Conservation (phyloP, 208 protist species). For the Leishmania amazonensis region DNA sequence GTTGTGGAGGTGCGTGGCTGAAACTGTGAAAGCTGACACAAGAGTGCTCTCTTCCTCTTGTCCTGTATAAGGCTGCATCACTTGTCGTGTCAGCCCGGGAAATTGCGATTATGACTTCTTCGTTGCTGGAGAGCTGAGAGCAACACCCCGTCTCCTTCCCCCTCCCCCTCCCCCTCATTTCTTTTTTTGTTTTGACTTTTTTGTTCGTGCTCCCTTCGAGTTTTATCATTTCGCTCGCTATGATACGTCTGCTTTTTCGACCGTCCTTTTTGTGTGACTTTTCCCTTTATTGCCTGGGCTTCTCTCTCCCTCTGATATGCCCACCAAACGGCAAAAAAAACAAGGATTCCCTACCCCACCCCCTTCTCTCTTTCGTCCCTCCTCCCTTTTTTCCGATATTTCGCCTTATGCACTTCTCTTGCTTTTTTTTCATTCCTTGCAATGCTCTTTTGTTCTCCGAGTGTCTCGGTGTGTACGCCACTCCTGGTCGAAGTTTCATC, state of each 20-base stretch:
- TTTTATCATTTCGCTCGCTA: background rate
- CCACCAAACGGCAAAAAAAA: background rate
- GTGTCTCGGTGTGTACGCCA: background rate
- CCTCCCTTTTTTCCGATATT: background rate
- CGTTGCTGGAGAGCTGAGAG: background rate
- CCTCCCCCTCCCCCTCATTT: background rate
- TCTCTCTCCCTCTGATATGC: background rate
- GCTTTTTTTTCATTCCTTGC: background rate
- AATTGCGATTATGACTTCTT: background rate
- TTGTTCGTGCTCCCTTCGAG: background rate
- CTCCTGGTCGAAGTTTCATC: background rate
- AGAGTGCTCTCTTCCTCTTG: background rate
- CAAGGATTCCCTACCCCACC: background rate
- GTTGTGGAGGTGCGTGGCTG: background rate
- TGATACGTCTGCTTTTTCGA: background rate
- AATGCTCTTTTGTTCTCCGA: background rate
- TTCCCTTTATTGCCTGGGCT: background rate
- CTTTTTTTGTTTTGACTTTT: background rate
- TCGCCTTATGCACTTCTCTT: background rate
- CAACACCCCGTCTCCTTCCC: background rate
- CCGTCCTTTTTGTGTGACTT: background rate
- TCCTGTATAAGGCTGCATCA: background rate
- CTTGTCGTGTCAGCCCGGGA: background rate
- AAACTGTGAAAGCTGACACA: background rate
- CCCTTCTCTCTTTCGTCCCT: conserved; percentile 2